A percentile compares a stretch with the other conserved stretches of the same genome.
phyloP scores from a whole-genome alignment of 2,329 filamentous ascomycete species.

The Ceratocystis diversiconidia region DNA sequence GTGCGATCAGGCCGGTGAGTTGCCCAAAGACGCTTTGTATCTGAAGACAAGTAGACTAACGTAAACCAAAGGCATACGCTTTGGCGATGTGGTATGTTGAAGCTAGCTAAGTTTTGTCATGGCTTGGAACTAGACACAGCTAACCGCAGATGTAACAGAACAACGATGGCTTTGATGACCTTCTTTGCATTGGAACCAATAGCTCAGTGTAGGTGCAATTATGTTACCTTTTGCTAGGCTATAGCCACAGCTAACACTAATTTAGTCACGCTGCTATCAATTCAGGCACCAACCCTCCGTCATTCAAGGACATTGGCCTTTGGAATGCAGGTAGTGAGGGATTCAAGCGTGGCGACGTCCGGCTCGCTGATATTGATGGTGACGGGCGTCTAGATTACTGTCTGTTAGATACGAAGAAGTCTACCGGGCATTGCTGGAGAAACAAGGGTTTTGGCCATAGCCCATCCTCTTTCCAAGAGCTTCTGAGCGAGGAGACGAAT shows the following conservation, averaged over 20 bases:
- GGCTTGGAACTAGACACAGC: not conserved
- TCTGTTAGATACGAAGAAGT: slow-evolving; percentile 6
- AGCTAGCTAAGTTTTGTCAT: too few relatives aligned
- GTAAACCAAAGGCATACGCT: slow-evolving; percentile 1
- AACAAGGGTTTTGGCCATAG: slow-evolving; percentile 24
- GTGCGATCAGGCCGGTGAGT: slow-evolving; percentile 11
- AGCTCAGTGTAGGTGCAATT: slow-evolving; percentile 18
- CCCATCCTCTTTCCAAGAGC: slow-evolving; percentile 26
- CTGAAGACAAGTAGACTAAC: not conserved
- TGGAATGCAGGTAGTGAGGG: slow-evolving; percentile 10
- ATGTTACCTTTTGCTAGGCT: not conserved
- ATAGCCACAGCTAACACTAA: not conserved
- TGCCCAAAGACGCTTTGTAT: not conserved
- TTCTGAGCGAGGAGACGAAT: slow-evolving; percentile 16
- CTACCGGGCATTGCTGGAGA: slow-evolving; percentile 24
- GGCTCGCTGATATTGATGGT: slow-evolving; percentile 25
- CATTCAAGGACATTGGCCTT: slow-evolving; percentile 12
- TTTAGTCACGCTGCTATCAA: slow-evolving; percentile 16
- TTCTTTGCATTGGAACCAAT: slow-evolving; percentile 23
- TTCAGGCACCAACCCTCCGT: slow-evolving; percentile 8
- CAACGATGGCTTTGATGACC: slow-evolving; percentile 23
- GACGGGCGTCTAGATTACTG: slow-evolving; percentile 27
- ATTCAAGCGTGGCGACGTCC: slow-evolving; percentile 20
- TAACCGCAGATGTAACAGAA: slow-evolving; percentile 7
- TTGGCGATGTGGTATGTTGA: slow-evolving; percentile 14